Conservation (phyloP, 1,139 yeast genomes). For the Trichomonascaceae sp. region DNA sequence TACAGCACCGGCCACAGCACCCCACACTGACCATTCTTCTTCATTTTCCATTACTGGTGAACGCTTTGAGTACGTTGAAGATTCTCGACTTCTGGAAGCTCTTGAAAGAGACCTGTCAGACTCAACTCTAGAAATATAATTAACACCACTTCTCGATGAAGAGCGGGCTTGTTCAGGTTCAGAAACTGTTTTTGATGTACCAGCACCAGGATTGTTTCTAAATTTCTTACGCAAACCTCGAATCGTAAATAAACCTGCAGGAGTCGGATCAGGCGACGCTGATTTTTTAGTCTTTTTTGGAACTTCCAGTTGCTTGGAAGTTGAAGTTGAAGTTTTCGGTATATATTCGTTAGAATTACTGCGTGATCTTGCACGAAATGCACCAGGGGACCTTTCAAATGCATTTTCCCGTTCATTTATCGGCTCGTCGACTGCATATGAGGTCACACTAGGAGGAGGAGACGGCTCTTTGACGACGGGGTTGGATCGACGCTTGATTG, state of each 20-base stretch:
- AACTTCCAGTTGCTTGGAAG: neutral
- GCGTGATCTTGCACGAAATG: neutral
- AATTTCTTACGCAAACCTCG: neutral
- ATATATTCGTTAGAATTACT: slow-evolving; percentile 1
- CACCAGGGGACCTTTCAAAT: slow-evolving; percentile 2
- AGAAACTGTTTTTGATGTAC: neutral
- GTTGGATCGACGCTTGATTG: neutral
- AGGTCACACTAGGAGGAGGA: neutral
- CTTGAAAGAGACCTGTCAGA: neutral
- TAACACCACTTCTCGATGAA: neutral
- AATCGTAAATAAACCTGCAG: neutral
- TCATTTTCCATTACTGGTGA: neutral
- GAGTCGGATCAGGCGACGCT: neutral
- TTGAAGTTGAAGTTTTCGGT: neutral
- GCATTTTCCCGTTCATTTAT: slow-evolving; percentile 4
- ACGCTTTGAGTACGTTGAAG: neutral
- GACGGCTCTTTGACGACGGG: neutral
- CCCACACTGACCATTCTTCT: neutral
- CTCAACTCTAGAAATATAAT: neutral
- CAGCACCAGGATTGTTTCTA: neutral
- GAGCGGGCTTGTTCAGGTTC: neutral
- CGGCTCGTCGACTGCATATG: neutral
- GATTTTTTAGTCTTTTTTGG: slow-evolving; percentile 1
- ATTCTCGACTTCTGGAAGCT: neutral
- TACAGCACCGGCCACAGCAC: neutral